Evolutionary conservation across 768 basidiomycete genomes (phyloP).

Genomic region (Russula dissimulans): DNA sequence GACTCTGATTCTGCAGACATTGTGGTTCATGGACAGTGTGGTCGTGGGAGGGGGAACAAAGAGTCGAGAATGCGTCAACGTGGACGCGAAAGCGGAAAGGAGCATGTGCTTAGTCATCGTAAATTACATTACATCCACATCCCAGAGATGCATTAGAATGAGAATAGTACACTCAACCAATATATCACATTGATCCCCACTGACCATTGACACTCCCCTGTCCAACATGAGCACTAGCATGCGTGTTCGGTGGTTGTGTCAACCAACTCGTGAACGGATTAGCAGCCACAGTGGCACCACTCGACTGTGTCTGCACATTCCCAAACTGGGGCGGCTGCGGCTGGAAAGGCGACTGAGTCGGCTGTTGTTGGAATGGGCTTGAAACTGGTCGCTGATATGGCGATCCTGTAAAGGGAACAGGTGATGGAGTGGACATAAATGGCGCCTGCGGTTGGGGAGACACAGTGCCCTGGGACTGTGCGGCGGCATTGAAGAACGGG

Average conservation of each 20-base stretch:
- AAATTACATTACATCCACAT: neutral
- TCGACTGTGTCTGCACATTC: constrained; percentile 9
- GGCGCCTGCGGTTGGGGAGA: constrained; percentile 22
- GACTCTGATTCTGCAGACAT: constrained; percentile 20
- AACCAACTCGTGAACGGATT: constrained; percentile 26
- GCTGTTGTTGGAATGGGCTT: constrained; percentile 11
- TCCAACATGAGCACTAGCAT: constrained; percentile 8
- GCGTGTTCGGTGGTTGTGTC: constrained; percentile 15
- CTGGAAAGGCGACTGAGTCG: neutral
- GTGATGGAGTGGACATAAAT: constrained; percentile 13
- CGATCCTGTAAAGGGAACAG: constrained; percentile 11
- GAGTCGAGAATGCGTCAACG: neutral
- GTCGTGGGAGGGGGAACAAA: constrained; percentile 4
- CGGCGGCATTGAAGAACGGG: constrained; percentile 21
- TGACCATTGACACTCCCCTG: constrained; percentile 11
- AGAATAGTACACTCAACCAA: neutral
- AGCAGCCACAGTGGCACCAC: neutral
- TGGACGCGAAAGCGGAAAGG: neutral
- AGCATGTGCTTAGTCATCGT: constrained; percentile 4
- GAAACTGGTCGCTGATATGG: constrained; percentile 21
- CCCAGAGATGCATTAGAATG: neutral
- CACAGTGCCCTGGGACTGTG: constrained; percentile 27
- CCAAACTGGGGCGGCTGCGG: constrained; percentile 7
- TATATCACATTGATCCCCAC: constrained; percentile 9
- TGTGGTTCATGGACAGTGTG: constrained; percentile 13